Conservation (phyloP, 805 yeast genomes). For the Komagataella phaffii region DNA sequence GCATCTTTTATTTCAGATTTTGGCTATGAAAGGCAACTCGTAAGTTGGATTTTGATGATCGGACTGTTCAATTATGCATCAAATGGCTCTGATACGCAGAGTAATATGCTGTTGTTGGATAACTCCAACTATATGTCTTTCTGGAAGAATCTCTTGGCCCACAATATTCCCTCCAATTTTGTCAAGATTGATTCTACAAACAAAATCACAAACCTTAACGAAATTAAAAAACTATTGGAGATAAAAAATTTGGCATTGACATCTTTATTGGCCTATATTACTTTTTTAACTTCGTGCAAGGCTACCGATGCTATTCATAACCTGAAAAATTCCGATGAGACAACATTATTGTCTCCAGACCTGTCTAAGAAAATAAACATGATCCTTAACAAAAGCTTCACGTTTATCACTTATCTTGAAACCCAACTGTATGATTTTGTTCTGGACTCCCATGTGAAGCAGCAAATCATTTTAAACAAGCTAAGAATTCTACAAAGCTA, state of each 20-base stretch:
- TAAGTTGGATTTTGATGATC: slow-evolving; percentile 49
- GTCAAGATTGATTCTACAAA: slow-evolving; percentile 18
- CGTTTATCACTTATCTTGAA: slow-evolving; percentile 13
- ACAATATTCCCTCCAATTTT: slow-evolving; percentile 28
- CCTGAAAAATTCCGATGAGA: slow-evolving; percentile 7
- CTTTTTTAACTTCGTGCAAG: slow-evolving; percentile 31
- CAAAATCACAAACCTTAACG: slow-evolving; percentile 19
- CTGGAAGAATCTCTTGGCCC: slow-evolving; percentile 50
- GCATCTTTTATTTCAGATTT: slow-evolving; percentile 15
- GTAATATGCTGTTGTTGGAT: slow-evolving; percentile 37
- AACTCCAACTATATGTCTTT: slow-evolving; percentile 43
- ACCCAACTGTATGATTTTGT: neutral
- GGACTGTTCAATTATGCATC: slow-evolving; percentile 46
- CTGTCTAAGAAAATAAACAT: slow-evolving; percentile 17
- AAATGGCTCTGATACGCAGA: slow-evolving; percentile 21
- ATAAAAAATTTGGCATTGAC: slow-evolving; percentile 46
- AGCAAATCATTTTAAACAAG: slow-evolving; percentile 14
- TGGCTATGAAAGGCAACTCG: slow-evolving; percentile 22
- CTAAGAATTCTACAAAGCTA: slow-evolving; percentile 17
- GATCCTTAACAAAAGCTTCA: slow-evolving; percentile 16
- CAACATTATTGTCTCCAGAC: slow-evolving; percentile 18
- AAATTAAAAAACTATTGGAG: slow-evolving; percentile 26
- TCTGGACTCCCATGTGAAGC: slow-evolving; percentile 5
- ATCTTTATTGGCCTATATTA: slow-evolving; percentile 40
- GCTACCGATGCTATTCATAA: slow-evolving; percentile 15